Evolutionary conservation across 345 rosid genomes (phyloP), one percentile per base, ranked within the genome.

Genomic region (Litchi chinensis): DNA sequence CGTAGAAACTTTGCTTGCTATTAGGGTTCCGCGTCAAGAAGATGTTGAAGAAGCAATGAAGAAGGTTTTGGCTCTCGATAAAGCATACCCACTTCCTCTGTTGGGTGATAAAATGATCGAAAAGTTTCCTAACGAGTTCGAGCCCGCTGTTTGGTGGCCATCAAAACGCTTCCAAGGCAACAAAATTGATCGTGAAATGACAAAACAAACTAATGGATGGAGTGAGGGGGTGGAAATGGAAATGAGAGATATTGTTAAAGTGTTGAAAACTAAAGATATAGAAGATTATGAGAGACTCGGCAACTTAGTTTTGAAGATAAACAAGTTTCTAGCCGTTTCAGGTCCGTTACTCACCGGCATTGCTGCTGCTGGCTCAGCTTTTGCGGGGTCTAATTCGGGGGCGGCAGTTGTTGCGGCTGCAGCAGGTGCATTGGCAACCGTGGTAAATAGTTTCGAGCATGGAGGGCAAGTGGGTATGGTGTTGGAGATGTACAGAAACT

Each of bases 401-500:
- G 85, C 87, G 0, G 85, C 76, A 1, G 40, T 67, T 0, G 81
- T 80, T 70, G 88, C 87, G 0, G 88, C 71, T 21, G 22, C 66
- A 0, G 86, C 87, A 0, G 90, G 90, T 0, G 84, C 87, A 13
- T 48, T 85, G 67, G 84, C 89, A 5, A 59, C 65, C 9, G 56
- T 74, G 2, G 86, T 89, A 3, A 87, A 84, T 56, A 74, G 83
- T 1, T 70, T 89, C 0, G 89, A 89, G 79, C 92, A 89, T 13
- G 89, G 86, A 1, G 87, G 77, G 8, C 92, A 89, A 70, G 84
- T 87, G 3, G 90, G 92, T 8, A 89, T 85, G 92, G 89, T 87
- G 76, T 57, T 89, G 22, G 92, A 89, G 75, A 85, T 89, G 87
- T 87, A 89, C 72, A 82, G 92, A 59, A 84, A 85, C 81, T 79